These are phyloP conservation scores for Cryptosporidium sp. DNA, from an alignment of 169 alveolate genomes.

Conservation along the genomic window DNA sequence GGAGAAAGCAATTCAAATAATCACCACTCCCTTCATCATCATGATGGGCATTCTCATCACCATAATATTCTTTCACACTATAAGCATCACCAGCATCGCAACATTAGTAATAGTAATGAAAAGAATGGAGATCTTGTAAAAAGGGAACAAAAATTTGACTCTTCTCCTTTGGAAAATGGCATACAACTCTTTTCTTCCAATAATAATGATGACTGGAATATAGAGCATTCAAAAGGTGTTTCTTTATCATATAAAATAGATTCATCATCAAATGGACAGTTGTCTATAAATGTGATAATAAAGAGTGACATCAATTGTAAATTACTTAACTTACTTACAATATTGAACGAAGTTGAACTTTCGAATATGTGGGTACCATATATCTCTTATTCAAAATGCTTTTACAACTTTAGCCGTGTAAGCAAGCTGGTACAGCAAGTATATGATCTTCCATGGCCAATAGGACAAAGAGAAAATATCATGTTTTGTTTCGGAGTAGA, in stretches of 20 bases:
- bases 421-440: slow-evolving; percentile 70
- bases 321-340: slow-evolving; percentile 40
- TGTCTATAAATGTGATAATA: slow-evolving; percentile 45
- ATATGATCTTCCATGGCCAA: slow-evolving; percentile 73
- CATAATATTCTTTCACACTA: neutral
- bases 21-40: neutral
- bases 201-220: slow-evolving; percentile 51
- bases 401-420: slow-evolving; percentile 62
- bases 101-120: neutral
- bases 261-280: slow-evolving; percentile 26
- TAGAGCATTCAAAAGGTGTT: slow-evolving; percentile 55
- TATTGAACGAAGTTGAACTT: slow-evolving; percentile 64
- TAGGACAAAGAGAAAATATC: slow-evolving; percentile 73
- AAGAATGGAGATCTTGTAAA: neutral
- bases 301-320: slow-evolving; percentile 65
- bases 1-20: neutral
- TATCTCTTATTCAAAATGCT: slow-evolving; percentile 47
- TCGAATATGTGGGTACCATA: slow-evolving; percentile 69
- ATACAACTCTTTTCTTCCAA: neutral
- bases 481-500: slow-evolving; percentile 72
- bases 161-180: neutral
- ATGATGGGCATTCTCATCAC: slow-evolving; percentile 27
- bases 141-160: neutral
- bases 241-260: slow-evolving; percentile 47
- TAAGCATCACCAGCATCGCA: slow-evolving; percentile 7